These are phyloP conservation scores for Aotearoamyces nothofagi DNA, from an alignment of 2,329 filamentous ascomycete genomes.

Conservation along the genomic window DNA sequence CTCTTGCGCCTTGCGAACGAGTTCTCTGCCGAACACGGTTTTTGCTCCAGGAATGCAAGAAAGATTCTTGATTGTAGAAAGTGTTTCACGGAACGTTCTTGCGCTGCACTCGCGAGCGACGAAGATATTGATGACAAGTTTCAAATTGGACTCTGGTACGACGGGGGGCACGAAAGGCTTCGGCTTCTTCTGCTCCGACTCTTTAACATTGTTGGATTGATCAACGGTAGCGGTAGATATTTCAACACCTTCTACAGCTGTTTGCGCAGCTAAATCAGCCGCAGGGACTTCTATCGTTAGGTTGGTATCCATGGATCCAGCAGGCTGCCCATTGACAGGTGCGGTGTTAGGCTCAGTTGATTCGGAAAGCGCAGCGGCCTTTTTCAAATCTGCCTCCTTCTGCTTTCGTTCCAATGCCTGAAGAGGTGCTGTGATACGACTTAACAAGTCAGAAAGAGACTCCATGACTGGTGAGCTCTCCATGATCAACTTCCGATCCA, in stretches of 20 bases:
- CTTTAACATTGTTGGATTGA: conserved; percentile 14
- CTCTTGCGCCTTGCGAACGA: conserved; percentile 73
- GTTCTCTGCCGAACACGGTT: conserved; percentile 79
- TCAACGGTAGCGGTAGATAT: conserved; percentile 7
- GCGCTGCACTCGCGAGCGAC: conserved; percentile 92
- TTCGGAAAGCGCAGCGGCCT: conserved; percentile 22
- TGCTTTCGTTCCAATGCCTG: conserved; percentile 71
- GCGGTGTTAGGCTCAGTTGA: conserved; percentile 3
- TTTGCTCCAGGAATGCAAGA: conserved; percentile 86
- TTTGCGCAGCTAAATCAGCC: conserved; percentile 3
- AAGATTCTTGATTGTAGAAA: conserved; percentile 97
- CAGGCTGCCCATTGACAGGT: conserved; percentile 1
- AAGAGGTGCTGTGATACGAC: conserved; percentile 76
- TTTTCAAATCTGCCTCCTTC: conserved; percentile 46
- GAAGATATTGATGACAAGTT: conserved; percentile 90
- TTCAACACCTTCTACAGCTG: conserved; percentile 8
- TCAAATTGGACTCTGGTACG: conserved; percentile 78
- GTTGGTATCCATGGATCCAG: conserved; percentile 3
- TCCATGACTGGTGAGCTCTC: conserved; percentile 98
- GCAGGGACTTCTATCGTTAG: no score
- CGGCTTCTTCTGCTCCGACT: conserved; percentile 21
- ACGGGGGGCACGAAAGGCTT: conserved; percentile 62
- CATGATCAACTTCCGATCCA: conserved; percentile 91
- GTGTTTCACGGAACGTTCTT: conserved; percentile 94
- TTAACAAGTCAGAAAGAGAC: conserved; percentile 71